Base-by-base conservation (phyloP, 805 yeast genomes). In the Kazachstania africana region DNA sequence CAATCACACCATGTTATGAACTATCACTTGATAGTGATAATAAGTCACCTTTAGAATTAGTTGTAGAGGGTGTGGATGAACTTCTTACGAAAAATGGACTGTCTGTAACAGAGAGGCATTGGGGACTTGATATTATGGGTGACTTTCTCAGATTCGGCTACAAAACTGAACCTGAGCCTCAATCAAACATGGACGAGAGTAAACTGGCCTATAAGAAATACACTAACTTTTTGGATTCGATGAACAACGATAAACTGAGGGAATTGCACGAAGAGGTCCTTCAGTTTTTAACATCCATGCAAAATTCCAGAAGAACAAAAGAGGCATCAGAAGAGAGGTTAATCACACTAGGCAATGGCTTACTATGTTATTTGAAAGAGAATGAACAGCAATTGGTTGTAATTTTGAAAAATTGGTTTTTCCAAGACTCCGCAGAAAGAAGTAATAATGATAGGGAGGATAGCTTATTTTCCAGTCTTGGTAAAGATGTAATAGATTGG, bases 351-450 rank as follows among this genome's bases (percentile, higher is more conserved):
- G 50, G 47, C 32, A 55, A 55, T 31, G 60, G 60, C 0, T 27
- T 55, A 16, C 32, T 53, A 9, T 53, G 58, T 39, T 55, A 51
- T 28, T 32, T 53, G 13, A 35, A 32, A n/a, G 44, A 45, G 6
- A 40, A 36, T 30, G 33, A 40, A 4, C 30, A 36, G 4, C 36
- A 42, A 29, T 20, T 42, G 13, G 33, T 42, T 2, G 26, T 53
- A 8, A 31, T 53, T 13, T 36, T 53, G 8, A 47, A 45, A 22
- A 55, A 55, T 33, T 55, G 60, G 60, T 51, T 44, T 20, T 42
- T 44, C 22, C 35, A 27, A 20, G 12, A 14, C 18, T 28, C 37
- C 6, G 36, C 34, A 12, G 12, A 16, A 15, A 25, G 15, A 16
- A 25, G 31, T 16, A 21, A 30, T 13, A 18, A 33, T 5, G 16